Conservation (phyloP, 2,329 filamentous ascomycete species). For the Cytospora chrysosperma region DNA sequence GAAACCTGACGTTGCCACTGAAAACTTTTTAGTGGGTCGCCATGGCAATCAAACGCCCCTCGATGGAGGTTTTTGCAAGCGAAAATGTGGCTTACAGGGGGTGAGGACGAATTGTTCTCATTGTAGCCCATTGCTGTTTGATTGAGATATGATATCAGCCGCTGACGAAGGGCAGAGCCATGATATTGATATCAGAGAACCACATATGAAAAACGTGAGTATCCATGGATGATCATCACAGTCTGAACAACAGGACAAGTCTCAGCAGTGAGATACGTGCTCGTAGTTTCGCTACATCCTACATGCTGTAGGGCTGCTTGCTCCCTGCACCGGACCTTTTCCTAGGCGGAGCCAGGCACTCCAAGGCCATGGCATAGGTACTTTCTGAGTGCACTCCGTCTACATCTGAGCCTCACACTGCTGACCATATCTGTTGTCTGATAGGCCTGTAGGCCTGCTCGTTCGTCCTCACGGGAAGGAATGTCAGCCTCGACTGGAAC, state of each 20-base stretch:
- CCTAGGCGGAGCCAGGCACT: background rate
- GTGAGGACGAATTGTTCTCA: background rate
- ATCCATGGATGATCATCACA: no score
- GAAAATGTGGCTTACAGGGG: constrained; percentile 5
- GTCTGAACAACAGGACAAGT: no score
- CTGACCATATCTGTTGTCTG: background rate
- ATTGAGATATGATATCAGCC: background rate
- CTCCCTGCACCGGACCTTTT: background rate
- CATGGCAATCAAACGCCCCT: constrained; percentile 10
- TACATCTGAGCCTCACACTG: background rate
- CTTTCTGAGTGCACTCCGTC: background rate
- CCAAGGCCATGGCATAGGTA: background rate
- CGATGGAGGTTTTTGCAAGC: constrained; percentile 10
- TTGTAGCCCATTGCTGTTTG: background rate
- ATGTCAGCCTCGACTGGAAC: background rate
- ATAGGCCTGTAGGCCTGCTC: background rate
- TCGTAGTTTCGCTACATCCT: background rate
- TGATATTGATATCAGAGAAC: background rate
- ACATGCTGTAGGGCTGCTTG: background rate
- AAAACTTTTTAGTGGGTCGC: constrained; percentile 19
- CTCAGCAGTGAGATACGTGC: background rate
- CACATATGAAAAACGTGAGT: background rate
- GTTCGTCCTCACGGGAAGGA: background rate
- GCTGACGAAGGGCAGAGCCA: background rate
- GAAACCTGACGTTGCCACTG: constrained; percentile 13